These are phyloP conservation scores for Biscogniauxia sp. DNA, from an alignment of 2,329 filamentous ascomycete genomes.

Conservation along the genomic window DNA sequence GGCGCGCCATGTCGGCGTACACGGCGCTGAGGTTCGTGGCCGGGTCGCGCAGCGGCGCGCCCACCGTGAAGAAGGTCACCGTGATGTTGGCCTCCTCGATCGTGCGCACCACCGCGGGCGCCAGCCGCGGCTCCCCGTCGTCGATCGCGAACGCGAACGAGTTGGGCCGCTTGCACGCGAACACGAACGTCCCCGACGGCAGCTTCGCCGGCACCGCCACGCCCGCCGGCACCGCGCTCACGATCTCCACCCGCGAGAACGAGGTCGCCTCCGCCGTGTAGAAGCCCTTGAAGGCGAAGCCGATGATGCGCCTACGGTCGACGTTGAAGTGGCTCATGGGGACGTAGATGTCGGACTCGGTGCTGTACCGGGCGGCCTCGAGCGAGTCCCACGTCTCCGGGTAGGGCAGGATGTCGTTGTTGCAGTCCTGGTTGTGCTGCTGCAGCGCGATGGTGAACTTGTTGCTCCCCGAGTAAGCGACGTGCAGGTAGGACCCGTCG, in stretches of 20 bases:
- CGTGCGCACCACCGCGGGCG: constrained; percentile 59
- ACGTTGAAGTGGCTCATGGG: constrained; percentile 66
- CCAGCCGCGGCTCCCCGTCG: constrained; percentile 60
- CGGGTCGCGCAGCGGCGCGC: constrained; percentile 56
- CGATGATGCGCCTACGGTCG: constrained; percentile 53
- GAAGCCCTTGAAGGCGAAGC: constrained; percentile 64
- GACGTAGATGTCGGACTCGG: constrained; percentile 59
- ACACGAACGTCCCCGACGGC: constrained; percentile 58
- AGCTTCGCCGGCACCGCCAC: constrained; percentile 58
- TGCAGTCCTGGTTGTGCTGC: constrained; percentile 63
- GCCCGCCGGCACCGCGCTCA: constrained; percentile 49
- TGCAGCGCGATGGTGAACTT: constrained; percentile 64
- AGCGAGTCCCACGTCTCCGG: constrained; percentile 68
- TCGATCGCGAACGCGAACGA: constrained; percentile 72
- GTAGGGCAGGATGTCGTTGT: constrained; percentile 53
- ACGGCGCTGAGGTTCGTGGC: constrained; percentile 61
- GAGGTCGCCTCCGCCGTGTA: constrained; percentile 50
- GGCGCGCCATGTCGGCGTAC: constrained; percentile 60
- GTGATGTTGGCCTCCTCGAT: constrained; percentile 60
- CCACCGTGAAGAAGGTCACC: constrained; percentile 71
- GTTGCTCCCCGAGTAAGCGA: constrained; percentile 60
- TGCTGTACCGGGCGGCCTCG: constrained; percentile 59
- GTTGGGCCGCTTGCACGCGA: constrained; percentile 65
- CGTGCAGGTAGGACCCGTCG: constrained; percentile 60
- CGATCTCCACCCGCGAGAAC: constrained; percentile 60